These are phyloP conservation scores for Eucalyptus sp. DNA, from an alignment of 345 rosid species.

Conservation along the genomic window DNA sequence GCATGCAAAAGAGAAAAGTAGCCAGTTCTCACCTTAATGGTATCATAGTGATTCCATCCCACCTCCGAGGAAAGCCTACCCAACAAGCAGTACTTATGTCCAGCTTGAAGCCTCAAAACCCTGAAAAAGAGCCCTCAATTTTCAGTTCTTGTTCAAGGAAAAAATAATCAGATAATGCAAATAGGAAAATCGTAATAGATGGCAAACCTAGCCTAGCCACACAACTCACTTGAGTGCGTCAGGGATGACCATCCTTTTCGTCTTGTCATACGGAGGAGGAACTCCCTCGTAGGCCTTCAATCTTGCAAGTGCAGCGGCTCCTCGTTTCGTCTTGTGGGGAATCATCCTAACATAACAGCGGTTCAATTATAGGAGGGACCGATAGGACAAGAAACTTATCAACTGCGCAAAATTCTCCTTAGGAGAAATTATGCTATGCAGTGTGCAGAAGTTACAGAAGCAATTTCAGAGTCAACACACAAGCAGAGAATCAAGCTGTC, in stretches of 20 bases:
- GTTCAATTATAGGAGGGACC: neutral
- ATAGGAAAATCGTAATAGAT: neutral
- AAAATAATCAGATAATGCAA: rapidly evolving
- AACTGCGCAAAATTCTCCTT: neutral
- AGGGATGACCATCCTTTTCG: constrained; percentile 80
- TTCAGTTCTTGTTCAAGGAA: neutral
- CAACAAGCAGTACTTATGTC: constrained; percentile 70
- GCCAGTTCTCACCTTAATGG: constrained; percentile 41
- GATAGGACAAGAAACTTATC: neutral
- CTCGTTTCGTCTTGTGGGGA: constrained; percentile 82
- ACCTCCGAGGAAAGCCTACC: constrained; percentile 67
- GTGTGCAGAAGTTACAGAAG: neutral
- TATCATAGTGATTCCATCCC: constrained; percentile 83
- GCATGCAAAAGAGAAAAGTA: neutral
- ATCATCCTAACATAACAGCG: constrained; percentile 34
- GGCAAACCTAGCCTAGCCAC: neutral
- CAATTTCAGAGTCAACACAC: neutral
- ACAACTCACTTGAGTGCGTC: constrained; percentile 68
- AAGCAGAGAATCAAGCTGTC: neutral
- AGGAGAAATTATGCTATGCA: rapidly evolving
- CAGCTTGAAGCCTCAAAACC: constrained; percentile 88
- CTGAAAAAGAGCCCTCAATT: neutral
- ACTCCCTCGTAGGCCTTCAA: constrained; percentile 71
- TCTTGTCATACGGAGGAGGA: constrained; percentile 79
- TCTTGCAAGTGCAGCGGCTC: constrained; percentile 67